A percentile compares a stretch with the other conserved stretches of the same genome.
These are phyloP conservation scores for Neurospora africana DNA, from an alignment of 495 filamentous ascomycete species.

Conservation along the genomic window DNA sequence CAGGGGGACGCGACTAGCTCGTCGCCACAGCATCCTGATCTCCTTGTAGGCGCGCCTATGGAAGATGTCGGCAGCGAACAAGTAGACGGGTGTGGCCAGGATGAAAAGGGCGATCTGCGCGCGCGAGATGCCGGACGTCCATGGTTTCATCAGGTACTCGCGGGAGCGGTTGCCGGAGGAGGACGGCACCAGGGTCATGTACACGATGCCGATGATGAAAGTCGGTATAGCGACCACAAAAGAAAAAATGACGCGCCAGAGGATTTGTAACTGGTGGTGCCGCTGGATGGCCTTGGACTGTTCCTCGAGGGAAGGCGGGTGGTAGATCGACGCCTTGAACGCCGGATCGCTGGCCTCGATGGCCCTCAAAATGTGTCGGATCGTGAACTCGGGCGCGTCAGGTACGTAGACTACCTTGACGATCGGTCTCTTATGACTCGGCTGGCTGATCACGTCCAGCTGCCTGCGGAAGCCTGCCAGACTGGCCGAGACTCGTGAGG, in stretches of 20 bases:
- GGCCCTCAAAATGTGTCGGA: slow-evolving; percentile 58
- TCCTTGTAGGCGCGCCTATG: slow-evolving; percentile 73
- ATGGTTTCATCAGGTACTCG: slow-evolving; percentile 56
- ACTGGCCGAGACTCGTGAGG: slow-evolving; percentile 42
- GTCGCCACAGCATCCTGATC: slow-evolving; percentile 67
- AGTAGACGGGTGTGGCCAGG: slow-evolving; percentile 80
- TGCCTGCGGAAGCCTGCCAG: slow-evolving; percentile 23
- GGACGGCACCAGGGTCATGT: slow-evolving; percentile 62
- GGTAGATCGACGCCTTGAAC: slow-evolving; percentile 61
- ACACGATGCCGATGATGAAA: slow-evolving; percentile 83
- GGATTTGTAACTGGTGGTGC: slow-evolving; percentile 49
- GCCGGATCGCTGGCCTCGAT: slow-evolving; percentile 54
- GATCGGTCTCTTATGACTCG: slow-evolving; percentile 46
- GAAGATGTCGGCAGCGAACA: slow-evolving; percentile 80
- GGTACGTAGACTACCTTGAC: slow-evolving; percentile 64
- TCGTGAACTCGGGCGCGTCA: slow-evolving; percentile 56
- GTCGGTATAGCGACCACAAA: slow-evolving; percentile 72
- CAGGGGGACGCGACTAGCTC: slow-evolving; percentile 64
- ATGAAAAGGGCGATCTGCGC: slow-evolving; percentile 78
- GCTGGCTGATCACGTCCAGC: slow-evolving; percentile 37
- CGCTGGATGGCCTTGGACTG: slow-evolving; percentile 61
- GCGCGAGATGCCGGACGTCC: slow-evolving; percentile 64
- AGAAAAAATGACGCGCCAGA: slow-evolving; percentile 58
- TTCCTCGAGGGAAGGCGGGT: slow-evolving; percentile 78
- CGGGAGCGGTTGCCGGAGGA: slow-evolving; percentile 42